Conservation (phyloP, 805 yeast genomes). For the Barnettozyma sp. region DNA sequence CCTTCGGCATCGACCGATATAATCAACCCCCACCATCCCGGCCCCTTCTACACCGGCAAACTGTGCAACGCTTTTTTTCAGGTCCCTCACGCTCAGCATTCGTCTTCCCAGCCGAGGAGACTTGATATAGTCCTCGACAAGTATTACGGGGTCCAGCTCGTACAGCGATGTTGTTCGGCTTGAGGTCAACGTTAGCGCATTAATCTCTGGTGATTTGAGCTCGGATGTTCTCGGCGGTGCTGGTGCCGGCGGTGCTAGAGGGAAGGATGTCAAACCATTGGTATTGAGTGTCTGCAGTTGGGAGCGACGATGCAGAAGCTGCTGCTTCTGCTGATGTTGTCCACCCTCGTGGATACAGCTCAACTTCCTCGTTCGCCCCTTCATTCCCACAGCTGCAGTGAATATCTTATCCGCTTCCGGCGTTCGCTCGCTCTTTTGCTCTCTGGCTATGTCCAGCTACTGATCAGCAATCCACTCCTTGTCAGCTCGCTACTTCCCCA, state of each 20-base stretch:
- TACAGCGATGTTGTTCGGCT: not conserved
- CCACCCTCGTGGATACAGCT: not conserved
- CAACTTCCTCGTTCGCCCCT: not conserved
- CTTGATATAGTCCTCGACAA: conserved; percentile 51
- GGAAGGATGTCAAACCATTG: conserved; percentile 34
- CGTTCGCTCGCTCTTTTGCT: no score
- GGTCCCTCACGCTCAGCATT: conserved; percentile 29
- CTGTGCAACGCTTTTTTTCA: conserved; percentile 25
- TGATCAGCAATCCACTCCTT: no score
- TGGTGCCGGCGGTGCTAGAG: conserved; percentile 27
- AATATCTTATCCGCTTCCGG: no score
- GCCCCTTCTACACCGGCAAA: not conserved
- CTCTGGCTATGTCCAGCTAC: no score
- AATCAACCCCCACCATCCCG: conserved; percentile 1
- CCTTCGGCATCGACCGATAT: not conserved
- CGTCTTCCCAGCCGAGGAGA: conserved; percentile 19
- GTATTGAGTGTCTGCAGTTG: conserved; percentile 31
- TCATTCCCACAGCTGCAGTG: no score
- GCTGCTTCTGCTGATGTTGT: not conserved
- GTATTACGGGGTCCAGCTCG: conserved; percentile 30
- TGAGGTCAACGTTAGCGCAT: conserved; percentile 7
- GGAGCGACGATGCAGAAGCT: not conserved
- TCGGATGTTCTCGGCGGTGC: not conserved
- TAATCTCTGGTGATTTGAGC: conserved; percentile 14
- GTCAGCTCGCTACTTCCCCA: no score